Percentiles rank a stretch among this genome's conserved stretches.
Evolutionary conservation across 2,329 filamentous ascomycete species (phyloP).

Genomic region (Fusarium secorum): DNA sequence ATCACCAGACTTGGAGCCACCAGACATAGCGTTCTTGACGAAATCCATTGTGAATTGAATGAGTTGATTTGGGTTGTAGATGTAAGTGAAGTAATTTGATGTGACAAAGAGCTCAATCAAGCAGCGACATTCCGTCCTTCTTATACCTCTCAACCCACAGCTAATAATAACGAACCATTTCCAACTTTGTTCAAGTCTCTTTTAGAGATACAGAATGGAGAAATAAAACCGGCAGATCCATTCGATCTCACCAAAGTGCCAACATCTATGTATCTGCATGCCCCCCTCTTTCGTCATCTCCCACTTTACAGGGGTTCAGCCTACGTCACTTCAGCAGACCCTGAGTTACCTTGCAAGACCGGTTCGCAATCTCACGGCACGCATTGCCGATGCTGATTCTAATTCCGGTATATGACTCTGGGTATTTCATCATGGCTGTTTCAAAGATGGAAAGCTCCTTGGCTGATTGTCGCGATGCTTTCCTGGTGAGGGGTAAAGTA

Average conservation of each 20-base stretch:
- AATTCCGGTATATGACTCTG: not conserved
- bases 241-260: slow-evolving; percentile 8
- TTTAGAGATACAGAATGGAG: slow-evolving; percentile 1
- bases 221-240: slow-evolving; percentile 29
- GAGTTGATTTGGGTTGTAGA: not conserved
- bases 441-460: not conserved
- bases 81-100: not conserved
- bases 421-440: slow-evolving; percentile 18
- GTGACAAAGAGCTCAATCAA: not conserved
- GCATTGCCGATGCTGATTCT: not conserved
- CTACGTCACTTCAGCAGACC: slow-evolving; percentile 40
- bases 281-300: slow-evolving; percentile 28
- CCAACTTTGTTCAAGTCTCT: not conserved
- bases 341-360: slow-evolving; percentile 19
- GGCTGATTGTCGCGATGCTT: slow-evolving; percentile 1
- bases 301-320: slow-evolving; percentile 13
- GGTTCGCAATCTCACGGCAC: not conserved
- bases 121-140: slow-evolving; percentile 9
- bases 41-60: slow-evolving; percentile 48
- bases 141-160: slow-evolving; percentile 18
- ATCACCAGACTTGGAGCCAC: slow-evolving; percentile 28
- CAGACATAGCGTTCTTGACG: slow-evolving; percentile 37
- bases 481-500: not conserved
- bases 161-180: slow-evolving; percentile 11
- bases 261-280: not conserved